A percentile compares a stretch with the other conserved stretches of the same genome.
These are phyloP conservation scores for Nakazawaea peltata DNA, from an alignment of 805 yeast genomes.

Conservation along the genomic window DNA sequence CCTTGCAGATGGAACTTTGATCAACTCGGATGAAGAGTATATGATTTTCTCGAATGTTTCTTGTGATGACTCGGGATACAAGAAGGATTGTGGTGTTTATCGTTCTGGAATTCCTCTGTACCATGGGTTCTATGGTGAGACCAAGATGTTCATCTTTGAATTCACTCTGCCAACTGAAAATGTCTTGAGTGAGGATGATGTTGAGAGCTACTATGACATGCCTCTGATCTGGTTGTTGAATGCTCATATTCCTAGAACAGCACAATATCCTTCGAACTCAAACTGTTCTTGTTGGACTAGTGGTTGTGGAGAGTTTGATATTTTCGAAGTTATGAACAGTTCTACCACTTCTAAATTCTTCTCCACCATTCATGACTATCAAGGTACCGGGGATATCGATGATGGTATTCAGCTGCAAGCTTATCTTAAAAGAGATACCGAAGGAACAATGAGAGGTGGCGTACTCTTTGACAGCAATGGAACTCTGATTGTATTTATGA, in stretches of 20 bases:
- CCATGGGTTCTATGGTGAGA: conserved; percentile 60
- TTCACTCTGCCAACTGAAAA: conserved; percentile 59
- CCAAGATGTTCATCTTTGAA: conserved; percentile 67
- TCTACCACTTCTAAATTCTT: conserved; percentile 48
- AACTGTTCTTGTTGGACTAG: conserved; percentile 72
- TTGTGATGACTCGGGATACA: conserved; percentile 47
- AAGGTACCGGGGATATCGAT: conserved; percentile 56
- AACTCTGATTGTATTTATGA: conserved; percentile 50
- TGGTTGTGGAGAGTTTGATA: conserved; percentile 76
- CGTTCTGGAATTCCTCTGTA: conserved; percentile 68
- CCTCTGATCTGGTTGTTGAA: conserved; percentile 76
- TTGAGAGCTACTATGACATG: conserved; percentile 36
- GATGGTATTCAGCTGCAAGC: conserved; percentile 53
- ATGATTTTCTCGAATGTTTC: conserved; percentile 49
- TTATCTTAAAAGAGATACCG: conserved; percentile 45
- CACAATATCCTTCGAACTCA: conserved; percentile 54
- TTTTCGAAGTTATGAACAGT: conserved; percentile 64
- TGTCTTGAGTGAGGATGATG: conserved; percentile 18
- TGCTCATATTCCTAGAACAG: conserved; percentile 65
- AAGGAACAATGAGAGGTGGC: conserved; percentile 56
- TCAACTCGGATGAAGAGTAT: conserved; percentile 53
- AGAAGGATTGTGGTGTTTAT: conserved; percentile 66
- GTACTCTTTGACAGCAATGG: conserved; percentile 60
- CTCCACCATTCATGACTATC: conserved; percentile 71
- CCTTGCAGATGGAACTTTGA: conserved; percentile 36